A percentile compares a stretch with the other conserved stretches of the same genome.
Evolutionary conservation across 1,284 basidiomycete species (phyloP).

Genomic region (Puccinia polysora): DNA sequence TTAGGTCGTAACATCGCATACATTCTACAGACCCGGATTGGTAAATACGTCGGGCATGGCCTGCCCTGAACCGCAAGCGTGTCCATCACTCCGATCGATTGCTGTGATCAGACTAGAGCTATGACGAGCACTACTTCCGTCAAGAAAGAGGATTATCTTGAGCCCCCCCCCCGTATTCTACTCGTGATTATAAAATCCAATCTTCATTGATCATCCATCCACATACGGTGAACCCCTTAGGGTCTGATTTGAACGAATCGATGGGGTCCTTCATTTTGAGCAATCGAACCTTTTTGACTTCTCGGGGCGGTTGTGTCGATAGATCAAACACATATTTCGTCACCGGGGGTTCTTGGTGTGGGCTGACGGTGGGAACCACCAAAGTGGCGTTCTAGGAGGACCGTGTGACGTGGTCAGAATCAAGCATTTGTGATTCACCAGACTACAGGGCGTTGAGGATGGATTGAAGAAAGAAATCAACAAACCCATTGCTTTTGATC

Average conservation of each 20-base stretch:
- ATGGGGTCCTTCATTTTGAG: background rate
- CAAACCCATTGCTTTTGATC: slow-evolving; percentile 11
- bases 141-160: no score
- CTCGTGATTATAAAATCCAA: slow-evolving; percentile 5
- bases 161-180: no score
- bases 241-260: background rate
- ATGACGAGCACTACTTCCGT: no score
- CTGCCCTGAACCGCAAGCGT: no score
- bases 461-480: background rate
- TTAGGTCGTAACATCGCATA: no score
- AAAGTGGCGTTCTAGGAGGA: background rate
- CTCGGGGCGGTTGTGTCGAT: background rate
- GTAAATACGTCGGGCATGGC: no score
- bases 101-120: no score
- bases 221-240: background rate
- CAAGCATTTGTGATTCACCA: background rate
- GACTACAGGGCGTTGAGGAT: background rate
- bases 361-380: background rate
- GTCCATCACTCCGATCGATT: no score
- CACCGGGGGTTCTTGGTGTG: slow-evolving; percentile 2
- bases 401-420: background rate
- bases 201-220: slow-evolving; percentile 26
- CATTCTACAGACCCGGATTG: no score
- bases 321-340: slow-evolving; percentile 16
- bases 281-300: slow-evolving; percentile 19